phyloP scores from a whole-genome alignment of 495 filamentous ascomycete species.

The Friedmanniomyces endolithicus region DNA sequence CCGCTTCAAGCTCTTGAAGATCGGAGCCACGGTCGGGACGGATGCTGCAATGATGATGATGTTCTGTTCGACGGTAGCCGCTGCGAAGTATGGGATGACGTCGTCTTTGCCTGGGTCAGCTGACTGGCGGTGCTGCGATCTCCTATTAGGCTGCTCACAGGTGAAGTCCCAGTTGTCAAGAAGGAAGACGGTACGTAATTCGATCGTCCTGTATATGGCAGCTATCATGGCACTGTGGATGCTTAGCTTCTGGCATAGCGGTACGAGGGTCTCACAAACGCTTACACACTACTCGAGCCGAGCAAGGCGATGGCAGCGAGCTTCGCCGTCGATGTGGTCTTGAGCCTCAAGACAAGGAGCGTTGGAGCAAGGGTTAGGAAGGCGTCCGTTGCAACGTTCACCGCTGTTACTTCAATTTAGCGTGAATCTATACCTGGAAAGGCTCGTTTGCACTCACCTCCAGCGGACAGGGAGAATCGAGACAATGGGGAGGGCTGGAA shows the following conservation, averaged over 20 bases:
- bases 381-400: not conserved
- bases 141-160: not conserved
- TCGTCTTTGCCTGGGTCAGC: not conserved
- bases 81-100: not conserved
- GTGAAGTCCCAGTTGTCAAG: not conserved
- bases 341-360: not conserved
- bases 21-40: slow-evolving; percentile 3
- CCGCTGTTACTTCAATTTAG: not conserved
- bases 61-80: not conserved
- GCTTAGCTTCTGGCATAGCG: not conserved
- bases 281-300: slow-evolving; percentile 5
- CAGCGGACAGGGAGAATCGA: not conserved
- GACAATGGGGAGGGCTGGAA: not conserved
- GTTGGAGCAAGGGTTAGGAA: slow-evolving; percentile 4
- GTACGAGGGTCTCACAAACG: not conserved
- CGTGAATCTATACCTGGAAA: too few species aligned
- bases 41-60: slow-evolving; percentile 4
- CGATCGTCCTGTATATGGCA: slow-evolving; percentile 1
- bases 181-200: not conserved
- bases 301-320: not conserved
- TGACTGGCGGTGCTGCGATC: not conserved
- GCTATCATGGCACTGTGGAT: slow-evolving; percentile 3
- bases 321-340: slow-evolving; percentile 1
- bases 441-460: too few species aligned
- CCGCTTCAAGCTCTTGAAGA: not conserved